Percentiles rank a stretch among this genome's conserved stretches.
Conservation (phyloP, 164 flowering plant species). For the Vitis riparia region DNA sequence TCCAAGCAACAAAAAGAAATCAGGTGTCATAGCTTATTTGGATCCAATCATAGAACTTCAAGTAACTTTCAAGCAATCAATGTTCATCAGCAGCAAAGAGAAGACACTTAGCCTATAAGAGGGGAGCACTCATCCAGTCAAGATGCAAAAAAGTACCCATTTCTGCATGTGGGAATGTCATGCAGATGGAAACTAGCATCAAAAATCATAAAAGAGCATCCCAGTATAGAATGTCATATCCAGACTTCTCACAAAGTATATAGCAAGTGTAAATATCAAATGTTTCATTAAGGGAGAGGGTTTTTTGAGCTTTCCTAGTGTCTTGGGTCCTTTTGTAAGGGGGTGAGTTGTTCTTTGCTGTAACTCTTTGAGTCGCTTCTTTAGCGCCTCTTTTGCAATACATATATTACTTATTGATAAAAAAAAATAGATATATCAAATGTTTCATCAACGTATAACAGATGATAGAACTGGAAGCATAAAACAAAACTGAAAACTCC, state of each 20-base stretch:
- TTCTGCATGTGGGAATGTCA: neutral
- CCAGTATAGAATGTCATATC: no score
- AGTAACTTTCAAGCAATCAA: neutral
- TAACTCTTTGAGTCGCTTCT: no score
- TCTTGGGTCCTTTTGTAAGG: no score
- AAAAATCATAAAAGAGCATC: neutral
- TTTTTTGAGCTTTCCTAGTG: no score
- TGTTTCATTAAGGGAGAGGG: neutral
- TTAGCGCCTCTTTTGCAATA: no score
- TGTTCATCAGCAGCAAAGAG: neutral
- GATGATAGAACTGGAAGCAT: neutral
- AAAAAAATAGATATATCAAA: no score
- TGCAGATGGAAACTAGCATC: neutral
- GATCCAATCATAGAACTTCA: neutral
- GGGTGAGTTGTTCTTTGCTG: no score
- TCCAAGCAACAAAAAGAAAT: conserved; percentile 1
- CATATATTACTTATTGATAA: no score
- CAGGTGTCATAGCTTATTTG: neutral
- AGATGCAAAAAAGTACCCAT: neutral
- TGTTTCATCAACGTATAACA: neutral
- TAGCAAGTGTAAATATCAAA: no score
- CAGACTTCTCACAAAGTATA: no score
- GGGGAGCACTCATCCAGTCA: neutral
- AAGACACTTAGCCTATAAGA: neutral
- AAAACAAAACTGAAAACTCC: no score